These are phyloP conservation scores for Aspergillus sp. DNA, from an alignment of 2,329 filamentous ascomycete species.

Conservation along the genomic window DNA sequence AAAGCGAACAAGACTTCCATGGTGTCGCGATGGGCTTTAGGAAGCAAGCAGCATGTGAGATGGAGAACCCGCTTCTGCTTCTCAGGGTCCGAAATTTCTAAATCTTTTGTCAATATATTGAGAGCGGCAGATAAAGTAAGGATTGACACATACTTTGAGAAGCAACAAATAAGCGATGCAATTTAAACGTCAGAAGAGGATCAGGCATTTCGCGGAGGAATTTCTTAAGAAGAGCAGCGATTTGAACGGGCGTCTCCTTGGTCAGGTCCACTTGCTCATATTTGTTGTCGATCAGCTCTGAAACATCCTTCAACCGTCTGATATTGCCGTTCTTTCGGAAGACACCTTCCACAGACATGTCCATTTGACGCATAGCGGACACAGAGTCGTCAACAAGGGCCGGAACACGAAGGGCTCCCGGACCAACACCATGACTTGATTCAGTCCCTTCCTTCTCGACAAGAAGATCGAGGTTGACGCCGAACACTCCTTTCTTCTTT, in stretches of 20 bases:
- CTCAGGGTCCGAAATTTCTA: conserved; percentile 75
- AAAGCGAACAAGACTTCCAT: conserved; percentile 95
- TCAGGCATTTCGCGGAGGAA: conserved; percentile 94
- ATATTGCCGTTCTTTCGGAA: conserved; percentile 99
- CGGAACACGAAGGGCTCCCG: conserved; percentile 84
- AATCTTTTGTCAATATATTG: conserved; percentile 3
- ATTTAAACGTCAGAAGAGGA: conserved; percentile 89
- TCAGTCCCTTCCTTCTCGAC: conserved; percentile 93
- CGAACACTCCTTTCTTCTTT: conserved; percentile 94
- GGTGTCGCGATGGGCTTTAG: conserved; percentile 88
- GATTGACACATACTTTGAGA: conserved; percentile 65
- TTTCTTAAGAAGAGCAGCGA: conserved; percentile 90
- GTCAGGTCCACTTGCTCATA: conserved; percentile 83
- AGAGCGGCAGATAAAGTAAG: neutral
- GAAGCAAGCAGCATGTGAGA: conserved; percentile 85
- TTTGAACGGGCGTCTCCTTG: conserved; percentile 86
- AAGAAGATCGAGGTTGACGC: conserved; percentile 81
- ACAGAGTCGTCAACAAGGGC: conserved; percentile 95
- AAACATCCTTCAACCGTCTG: conserved; percentile 82
- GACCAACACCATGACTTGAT: conserved; percentile 95
- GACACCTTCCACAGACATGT: conserved; percentile 96
- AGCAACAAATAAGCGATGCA: conserved; percentile 85
- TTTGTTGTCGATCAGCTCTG: conserved; percentile 82
- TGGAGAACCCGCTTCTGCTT: conserved; percentile 84
- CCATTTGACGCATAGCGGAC: conserved; percentile 95